Evolutionary conservation across 2,329 filamentous ascomycete species (phyloP).

Genomic region (Penicillium rolfsii): DNA sequence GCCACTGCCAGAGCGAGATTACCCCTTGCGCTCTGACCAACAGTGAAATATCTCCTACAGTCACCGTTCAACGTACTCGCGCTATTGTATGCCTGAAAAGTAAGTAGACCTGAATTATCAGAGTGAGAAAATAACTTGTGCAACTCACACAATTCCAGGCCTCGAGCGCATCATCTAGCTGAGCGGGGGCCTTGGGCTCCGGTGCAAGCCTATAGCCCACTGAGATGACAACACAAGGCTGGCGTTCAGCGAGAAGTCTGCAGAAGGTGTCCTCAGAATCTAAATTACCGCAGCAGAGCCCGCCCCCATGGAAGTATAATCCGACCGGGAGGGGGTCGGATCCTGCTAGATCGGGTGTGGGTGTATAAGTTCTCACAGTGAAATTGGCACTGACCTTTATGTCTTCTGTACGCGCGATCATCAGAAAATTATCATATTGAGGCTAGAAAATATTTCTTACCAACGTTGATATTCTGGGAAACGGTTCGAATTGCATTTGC

Average conservation of each 20-base stretch:
- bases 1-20: conserved; percentile 45
- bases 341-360: background rate
- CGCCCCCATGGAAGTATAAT: conserved; percentile 44
- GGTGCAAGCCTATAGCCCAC: conserved; percentile 38
- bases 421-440: background rate
- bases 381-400: background rate
- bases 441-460: background rate
- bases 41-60: conserved; percentile 41
- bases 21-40: conserved; percentile 50
- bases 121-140: conserved; percentile 7
- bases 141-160: conserved; percentile 40
- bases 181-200: conserved; percentile 29
- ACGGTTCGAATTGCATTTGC: background rate
- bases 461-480: background rate
- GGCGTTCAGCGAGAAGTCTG: conserved; percentile 33
- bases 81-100: conserved; percentile 30
- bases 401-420: background rate
- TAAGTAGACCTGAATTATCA: conserved; percentile 1
- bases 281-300: conserved; percentile 40
- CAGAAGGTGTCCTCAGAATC: conserved; percentile 43
- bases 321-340: conserved; percentile 33
- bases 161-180: conserved; percentile 35
- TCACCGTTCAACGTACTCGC: conserved; percentile 47
- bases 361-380: background rate
- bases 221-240: conserved; percentile 38